Evolutionary conservation across 2,329 filamentous ascomycete genomes (phyloP), one percentile per base, ranked within the genome.

Genomic region (Phoma sp.): DNA sequence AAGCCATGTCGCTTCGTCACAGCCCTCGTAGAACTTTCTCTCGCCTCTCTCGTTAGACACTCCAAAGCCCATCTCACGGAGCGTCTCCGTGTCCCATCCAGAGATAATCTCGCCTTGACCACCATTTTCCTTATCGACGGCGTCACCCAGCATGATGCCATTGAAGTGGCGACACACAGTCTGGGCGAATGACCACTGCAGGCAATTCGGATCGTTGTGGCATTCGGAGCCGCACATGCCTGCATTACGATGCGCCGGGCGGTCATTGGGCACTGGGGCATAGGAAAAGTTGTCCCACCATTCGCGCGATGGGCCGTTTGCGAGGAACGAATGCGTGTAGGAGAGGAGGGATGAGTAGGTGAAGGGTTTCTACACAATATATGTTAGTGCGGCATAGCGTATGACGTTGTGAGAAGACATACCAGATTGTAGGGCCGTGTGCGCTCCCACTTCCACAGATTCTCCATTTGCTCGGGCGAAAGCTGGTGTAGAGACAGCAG

Each of bases 371-470:
- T 74, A 24, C 2, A 24, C 2, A 14, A 11, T 40, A 9, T 11
- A 29, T 9, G 27, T 24, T 9, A 41, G 29, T 18, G 39, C 24
- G 42, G 13, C 41, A 33, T 51, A 63, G 24, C 32, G 22, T 8
- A 8, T 27, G 9, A 10, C 27, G 1, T 14, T 18, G 8, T 5
- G 4, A 4, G 4, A 6, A 11, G 9, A 55, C 66, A 22, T 64
- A 71, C 71, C 38, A 58, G 60, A 35, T 70, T 73, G 46, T 70
- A 70, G 23, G 69, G 70, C 27, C 74, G 61, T 48, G 67, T 71
- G 52, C 74, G 69, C 59, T 77, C 75, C 74, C 78, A 85, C 51
- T 77, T 74, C 76, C 80, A 82, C 36, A 84, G 66, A 0, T 74
- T 71, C 8, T 73, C 67, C 79, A 84, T 82, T 48, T 83, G 80